Base-by-base conservation (phyloP, 768 basidiomycete genomes). In the Kwoniella sp. region DNA sequence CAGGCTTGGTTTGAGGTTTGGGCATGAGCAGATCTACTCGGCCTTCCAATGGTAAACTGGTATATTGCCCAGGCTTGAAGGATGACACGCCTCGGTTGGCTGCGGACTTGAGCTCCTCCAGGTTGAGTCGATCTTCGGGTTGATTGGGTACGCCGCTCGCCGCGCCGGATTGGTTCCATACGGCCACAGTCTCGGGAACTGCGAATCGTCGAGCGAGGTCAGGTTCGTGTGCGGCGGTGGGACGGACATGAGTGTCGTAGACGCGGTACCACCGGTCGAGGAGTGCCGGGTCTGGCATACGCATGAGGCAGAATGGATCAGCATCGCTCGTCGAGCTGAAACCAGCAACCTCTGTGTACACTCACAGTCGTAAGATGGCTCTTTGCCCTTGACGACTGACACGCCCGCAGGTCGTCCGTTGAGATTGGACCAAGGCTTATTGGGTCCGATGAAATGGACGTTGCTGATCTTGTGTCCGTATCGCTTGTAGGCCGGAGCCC, bases 401-500 rank as follows among this genome's bases (percentile, higher is more conserved):
- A 84, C 82, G 37, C 84, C 86, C 0, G 91, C 88, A 11, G 88
- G 83, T 31, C 92, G 88, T 79, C 85, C 87, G 53, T 86, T 79
- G 55, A 93, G 84, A 20, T 87, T 86, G 55, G 87, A 84, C 95
- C 96, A 99, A 15, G 96, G 95, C 82, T 99, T 99, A 81, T 91
- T 87, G n/a, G 87, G 85, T 17, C 95, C 95, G 71, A 98, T 97
- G 75, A 78, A 76, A 55, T 78, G 75, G 12, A 75, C 75, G 38
- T 64, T 66, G 51, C 72, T 76, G 63, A 78, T 76, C 25, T 73
- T 76, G 59, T 72, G 66, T 12, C 77, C 77, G 60, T 90, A 97
- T 45, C 94, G 90, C 79, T 90, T 88, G 80, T 96, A 97, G 13
- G 96, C 96, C 63, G 96, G 96, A 4, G 93, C 93, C 82, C 98